phyloP scores from a whole-genome alignment of 2,329 filamentous ascomycete species.

The Pseudogymnoascus sp. region DNA sequence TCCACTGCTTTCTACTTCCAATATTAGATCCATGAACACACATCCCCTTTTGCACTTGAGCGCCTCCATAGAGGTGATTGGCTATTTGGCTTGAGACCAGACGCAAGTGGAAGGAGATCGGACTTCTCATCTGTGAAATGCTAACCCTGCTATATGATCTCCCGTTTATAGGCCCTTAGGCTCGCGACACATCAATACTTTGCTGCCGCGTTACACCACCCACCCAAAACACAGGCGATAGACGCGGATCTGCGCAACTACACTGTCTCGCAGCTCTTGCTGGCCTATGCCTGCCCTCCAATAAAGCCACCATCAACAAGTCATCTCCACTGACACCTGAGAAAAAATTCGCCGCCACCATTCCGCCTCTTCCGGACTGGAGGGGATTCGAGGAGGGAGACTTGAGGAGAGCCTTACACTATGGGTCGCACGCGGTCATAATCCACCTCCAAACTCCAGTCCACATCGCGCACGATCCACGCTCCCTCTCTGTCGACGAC shows the following conservation, averaged over 20 bases:
- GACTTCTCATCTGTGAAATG: background rate
- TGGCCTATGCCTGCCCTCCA: background rate
- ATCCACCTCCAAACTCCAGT: background rate
- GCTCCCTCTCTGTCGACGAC: background rate
- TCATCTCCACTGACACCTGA: background rate
- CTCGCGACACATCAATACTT: background rate
- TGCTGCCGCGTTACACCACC: slow-evolving; percentile 1
- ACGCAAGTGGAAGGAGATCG: background rate
- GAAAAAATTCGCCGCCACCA: background rate
- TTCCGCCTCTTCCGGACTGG: background rate
- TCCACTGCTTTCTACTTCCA: background rate
- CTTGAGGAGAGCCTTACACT: background rate
- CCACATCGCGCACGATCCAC: background rate
- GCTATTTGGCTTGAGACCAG: background rate
- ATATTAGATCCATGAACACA: background rate
- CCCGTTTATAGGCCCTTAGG: background rate
- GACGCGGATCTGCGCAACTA: slow-evolving; percentile 2
- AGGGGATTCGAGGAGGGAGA: background rate
- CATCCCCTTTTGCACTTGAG: background rate
- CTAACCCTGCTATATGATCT: background rate
- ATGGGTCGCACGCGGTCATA: background rate
- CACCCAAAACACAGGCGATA: background rate
- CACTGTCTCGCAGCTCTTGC: background rate
- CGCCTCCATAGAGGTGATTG: background rate
- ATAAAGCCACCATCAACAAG: background rate